Evolutionary conservation across 2,329 filamentous ascomycete genomes (phyloP).

Genomic region (Apiospora aurea): DNA sequence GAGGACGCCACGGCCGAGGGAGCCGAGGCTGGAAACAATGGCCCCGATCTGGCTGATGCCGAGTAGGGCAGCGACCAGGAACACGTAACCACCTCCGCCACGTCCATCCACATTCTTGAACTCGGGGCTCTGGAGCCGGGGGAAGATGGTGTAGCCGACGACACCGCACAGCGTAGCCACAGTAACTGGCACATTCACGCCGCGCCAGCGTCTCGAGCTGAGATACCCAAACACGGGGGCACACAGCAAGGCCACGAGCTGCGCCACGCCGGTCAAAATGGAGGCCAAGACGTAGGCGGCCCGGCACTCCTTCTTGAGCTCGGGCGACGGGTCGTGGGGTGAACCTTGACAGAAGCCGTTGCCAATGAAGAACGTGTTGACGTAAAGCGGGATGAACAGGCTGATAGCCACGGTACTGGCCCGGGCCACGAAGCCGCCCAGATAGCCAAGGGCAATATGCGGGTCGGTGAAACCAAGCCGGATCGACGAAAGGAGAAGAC

Average conservation of each 20-base stretch:
- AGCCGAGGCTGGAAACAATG: slow-evolving; percentile 93
- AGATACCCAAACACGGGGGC: slow-evolving; percentile 89
- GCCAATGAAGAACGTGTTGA: slow-evolving; percentile 88
- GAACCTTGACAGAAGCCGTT: slow-evolving; percentile 79
- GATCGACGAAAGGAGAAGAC: slow-evolving; percentile 68
- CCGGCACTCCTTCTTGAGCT: slow-evolving; percentile 85
- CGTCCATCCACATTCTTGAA: slow-evolving; percentile 68
- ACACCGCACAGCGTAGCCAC: slow-evolving; percentile 77
- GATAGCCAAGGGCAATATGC: slow-evolving; percentile 84
- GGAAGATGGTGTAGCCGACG: slow-evolving; percentile 79
- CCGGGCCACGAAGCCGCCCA: slow-evolving; percentile 93
- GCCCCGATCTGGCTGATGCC: slow-evolving; percentile 95
- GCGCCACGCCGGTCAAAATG: slow-evolving; percentile 86
- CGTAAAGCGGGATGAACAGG: slow-evolving; percentile 90
- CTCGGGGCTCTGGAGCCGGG: slow-evolving; percentile 79
- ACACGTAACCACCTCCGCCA: slow-evolving; percentile 72
- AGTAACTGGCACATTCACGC: slow-evolving; percentile 77
- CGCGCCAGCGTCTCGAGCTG: slow-evolving; percentile 67
- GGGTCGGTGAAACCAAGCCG: slow-evolving; percentile 76
- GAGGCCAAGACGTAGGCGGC: slow-evolving; percentile 88
- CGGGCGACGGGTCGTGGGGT: slow-evolving; percentile 68
- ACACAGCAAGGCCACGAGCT: slow-evolving; percentile 83
- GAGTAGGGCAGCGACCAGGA: slow-evolving; percentile 79
- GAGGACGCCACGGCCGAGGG: slow-evolving; percentile 82
- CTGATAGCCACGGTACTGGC: slow-evolving; percentile 95